Percentiles rank a stretch among this genome's conserved stretches.
Evolutionary conservation across 1,139 yeast species (phyloP).

Genomic region (Trichomonascaceae sp.): DNA sequence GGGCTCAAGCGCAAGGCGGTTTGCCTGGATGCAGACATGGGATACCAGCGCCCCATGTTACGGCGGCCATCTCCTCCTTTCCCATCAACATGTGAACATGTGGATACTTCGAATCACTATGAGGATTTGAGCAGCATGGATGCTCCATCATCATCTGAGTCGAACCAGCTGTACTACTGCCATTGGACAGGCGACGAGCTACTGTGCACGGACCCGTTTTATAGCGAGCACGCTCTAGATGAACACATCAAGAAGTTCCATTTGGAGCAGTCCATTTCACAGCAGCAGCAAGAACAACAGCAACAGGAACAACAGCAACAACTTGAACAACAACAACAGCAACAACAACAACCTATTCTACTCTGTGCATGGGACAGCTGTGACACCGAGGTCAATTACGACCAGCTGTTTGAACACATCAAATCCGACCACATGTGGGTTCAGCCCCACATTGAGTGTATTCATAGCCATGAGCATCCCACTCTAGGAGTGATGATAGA

Average conservation of each 20-base stretch:
- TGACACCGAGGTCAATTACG: slow-evolving; percentile 20
- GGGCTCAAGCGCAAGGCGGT: neutral
- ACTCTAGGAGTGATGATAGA: too few species aligned
- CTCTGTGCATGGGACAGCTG: slow-evolving; percentile 31
- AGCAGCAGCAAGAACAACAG: slow-evolving; percentile 3
- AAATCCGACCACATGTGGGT: slow-evolving; percentile 19
- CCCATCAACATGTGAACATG: too few species aligned
- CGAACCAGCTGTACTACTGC: slow-evolving; percentile 15
- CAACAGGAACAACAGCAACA: too few species aligned
- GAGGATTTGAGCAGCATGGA: neutral
- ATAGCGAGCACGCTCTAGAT: slow-evolving; percentile 19
- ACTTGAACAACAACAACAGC: too few species aligned
- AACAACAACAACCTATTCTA: slow-evolving; percentile 5
- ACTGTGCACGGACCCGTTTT: slow-evolving; percentile 13
- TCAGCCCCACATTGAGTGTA: slow-evolving; percentile 2
- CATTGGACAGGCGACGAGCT: slow-evolving; percentile 26
- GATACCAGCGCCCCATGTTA: too few species aligned
- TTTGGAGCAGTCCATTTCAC: slow-evolving; percentile 2
- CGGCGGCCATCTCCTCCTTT: neutral
- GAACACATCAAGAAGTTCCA: slow-evolving; percentile 16
- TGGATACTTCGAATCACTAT: neutral
- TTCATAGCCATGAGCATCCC: slow-evolving; percentile 3
- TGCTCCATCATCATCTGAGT: neutral
- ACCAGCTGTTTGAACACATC: slow-evolving; percentile 25
- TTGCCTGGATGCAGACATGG: too few species aligned